Base-by-base conservation (phyloP, 2,329 filamentous ascomycete genomes). In the Raffaelea albimanens region DNA sequence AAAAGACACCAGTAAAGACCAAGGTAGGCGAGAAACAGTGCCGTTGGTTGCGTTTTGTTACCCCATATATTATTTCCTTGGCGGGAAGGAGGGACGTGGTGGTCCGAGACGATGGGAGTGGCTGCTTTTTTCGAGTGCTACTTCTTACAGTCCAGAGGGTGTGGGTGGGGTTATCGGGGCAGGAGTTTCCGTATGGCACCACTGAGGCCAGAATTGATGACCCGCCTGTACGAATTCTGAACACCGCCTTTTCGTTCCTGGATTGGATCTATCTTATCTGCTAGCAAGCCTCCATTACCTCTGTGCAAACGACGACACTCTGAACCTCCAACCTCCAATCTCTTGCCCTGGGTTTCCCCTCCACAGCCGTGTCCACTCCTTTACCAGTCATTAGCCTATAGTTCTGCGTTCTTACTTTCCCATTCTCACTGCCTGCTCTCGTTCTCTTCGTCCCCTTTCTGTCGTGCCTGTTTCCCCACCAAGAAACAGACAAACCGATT, bases 241-340 rank as follows among this genome's bases (percentile, higher is more conserved):
- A 42, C n/a, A 31, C 40, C 13, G 40, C 21, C 38, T 21, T 40
- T 33, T 31, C 29, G 46, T 51, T 46, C 49, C 49, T 52, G 47
- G 43, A 47, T 49, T 41, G 25, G 44, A 13, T 7, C 7, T 7
- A 52, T 49, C 44, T 47, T 49, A 51, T 46, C 44, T 43, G 19
- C 14, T 18, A 44, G n/a, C n/a, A n/a, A 29, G 3, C 20, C 13
- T 39, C 22, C 25, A 13, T 29, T 13, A 13, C 25, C 25, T 13
- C 25, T 29, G 7, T 29, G 25, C 7, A 29, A 29, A 13, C 25
- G 7, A 7, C 13, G 25, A 7, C 25, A 7, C 7, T 13, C 25
- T 29, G 7, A 7, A 7, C 7, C 25, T 29, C 25, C 25, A 13
- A 7, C 7, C 25, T 29, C 25, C 25, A 7, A 7, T 13, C 25